Conservation (phyloP, 805 yeast genomes). For the Sugiyamaella boreocaroliniensis region DNA sequence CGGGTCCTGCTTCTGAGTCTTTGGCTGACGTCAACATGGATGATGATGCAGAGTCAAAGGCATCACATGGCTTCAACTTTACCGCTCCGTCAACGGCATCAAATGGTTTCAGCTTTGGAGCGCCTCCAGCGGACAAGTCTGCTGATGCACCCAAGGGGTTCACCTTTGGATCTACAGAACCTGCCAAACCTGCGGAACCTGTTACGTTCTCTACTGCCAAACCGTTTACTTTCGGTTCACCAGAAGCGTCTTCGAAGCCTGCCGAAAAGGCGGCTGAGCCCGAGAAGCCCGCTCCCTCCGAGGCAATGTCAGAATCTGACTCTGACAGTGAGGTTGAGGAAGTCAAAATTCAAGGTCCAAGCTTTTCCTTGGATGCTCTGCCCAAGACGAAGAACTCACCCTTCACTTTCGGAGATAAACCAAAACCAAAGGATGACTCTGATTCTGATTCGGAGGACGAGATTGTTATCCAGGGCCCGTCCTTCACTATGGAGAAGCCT, state of each 20-base stretch:
- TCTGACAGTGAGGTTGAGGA: conserved; percentile 6
- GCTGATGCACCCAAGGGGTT: no score
- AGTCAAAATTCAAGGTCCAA: conserved; percentile 8
- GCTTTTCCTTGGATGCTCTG: conserved; percentile 15
- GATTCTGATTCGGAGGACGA: conserved; percentile 56
- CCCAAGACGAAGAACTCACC: conserved; percentile 34
- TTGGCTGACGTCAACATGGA: background rate
- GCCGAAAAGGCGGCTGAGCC: background rate
- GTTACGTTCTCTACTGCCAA: background rate
- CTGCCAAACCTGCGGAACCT: no score
- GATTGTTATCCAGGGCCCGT: conserved; percentile 66
- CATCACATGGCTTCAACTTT: no score
- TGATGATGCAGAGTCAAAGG: no score
- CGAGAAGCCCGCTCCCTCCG: background rate
- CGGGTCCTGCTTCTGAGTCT: background rate
- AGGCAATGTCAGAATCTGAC: background rate
- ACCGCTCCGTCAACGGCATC: no score
- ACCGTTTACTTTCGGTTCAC: background rate
- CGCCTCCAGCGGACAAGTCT: no score
- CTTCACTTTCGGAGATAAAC: conserved; percentile 23
- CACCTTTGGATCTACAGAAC: no score
- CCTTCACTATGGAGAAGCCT: conserved; percentile 43
- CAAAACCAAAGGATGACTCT: conserved; percentile 25
- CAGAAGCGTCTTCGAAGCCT: background rate
- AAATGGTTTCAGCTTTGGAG: no score